Evolutionary conservation across 2,329 filamentous ascomycete genomes (phyloP).

Genomic region (Fusarium heterosporum): DNA sequence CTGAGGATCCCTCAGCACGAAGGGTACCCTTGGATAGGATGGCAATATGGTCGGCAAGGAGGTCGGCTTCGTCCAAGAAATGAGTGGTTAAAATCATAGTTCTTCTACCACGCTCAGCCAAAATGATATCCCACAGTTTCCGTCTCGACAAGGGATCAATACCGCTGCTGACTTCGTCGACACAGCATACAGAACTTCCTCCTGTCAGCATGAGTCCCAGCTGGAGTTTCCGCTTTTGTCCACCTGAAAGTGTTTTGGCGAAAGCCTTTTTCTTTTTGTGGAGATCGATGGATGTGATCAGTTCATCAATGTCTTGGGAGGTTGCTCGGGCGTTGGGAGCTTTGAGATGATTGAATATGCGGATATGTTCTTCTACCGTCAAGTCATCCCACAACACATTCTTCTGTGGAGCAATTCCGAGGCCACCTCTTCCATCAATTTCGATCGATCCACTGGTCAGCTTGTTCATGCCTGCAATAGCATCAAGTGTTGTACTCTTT

Average conservation of each 20-base stretch:
- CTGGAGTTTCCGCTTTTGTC: constrained; percentile 92
- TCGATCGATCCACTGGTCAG: constrained; percentile 81
- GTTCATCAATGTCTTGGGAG: constrained; percentile 68
- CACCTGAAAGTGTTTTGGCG: constrained; percentile 84
- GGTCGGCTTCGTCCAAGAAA: constrained; percentile 92
- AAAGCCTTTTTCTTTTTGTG: constrained; percentile 77
- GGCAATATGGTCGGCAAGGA: constrained; percentile 88
- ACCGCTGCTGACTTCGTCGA: constrained; percentile 91
- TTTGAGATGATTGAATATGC: constrained; percentile 87
- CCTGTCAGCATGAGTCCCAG: constrained; percentile 96
- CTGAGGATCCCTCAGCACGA: constrained; percentile 84
- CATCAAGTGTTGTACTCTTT: constrained; percentile 90
- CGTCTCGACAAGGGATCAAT: constrained; percentile 86
- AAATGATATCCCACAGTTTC: constrained; percentile 94
- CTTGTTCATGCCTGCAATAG: constrained; percentile 84
- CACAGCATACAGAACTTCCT: constrained; percentile 86
- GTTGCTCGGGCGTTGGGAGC: constrained; percentile 67
- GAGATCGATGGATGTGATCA: constrained; percentile 80
- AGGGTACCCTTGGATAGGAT: constrained; percentile 87
- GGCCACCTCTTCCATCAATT: constrained; percentile 80
- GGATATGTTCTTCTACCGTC: constrained; percentile 86
- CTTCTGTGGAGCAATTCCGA: constrained; percentile 91
- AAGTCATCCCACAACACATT: constrained; percentile 94
- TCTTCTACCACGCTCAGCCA: constrained; percentile 82
- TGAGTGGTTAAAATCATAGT: constrained; percentile 93